phyloP scores from a whole-genome alignment of 805 yeast species.

The Starmerella vaccinii region DNA sequence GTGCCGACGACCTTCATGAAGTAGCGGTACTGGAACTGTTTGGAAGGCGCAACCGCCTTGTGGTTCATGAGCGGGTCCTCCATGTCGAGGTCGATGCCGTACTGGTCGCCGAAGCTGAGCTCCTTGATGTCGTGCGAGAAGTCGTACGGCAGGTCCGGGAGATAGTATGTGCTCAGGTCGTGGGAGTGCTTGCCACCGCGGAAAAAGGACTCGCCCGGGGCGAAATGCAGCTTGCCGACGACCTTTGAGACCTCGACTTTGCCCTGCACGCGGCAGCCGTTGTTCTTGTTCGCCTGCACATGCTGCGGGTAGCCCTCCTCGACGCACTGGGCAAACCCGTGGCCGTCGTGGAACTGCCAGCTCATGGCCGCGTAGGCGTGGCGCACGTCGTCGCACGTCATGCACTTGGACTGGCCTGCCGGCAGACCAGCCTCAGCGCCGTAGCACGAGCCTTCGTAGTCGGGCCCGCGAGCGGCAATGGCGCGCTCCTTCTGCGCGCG shows the following conservation, averaged over 20 bases:
- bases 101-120: constrained; percentile 67
- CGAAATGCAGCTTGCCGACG: constrained; percentile 86
- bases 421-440: constrained; percentile 40
- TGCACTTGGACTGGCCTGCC: constrained; percentile 43
- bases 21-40: constrained; percentile 60
- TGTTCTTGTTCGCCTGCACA: constrained; percentile 49
- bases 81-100: constrained; percentile 36
- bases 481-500: constrained; percentile 28
- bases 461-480: constrained; percentile 25
- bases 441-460: constrained; percentile 82
- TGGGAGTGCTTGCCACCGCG: constrained; percentile 55
- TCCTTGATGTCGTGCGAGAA: constrained; percentile 73
- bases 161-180: constrained; percentile 64
- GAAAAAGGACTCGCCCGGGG: constrained; percentile 77
- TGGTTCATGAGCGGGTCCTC: constrained; percentile 22
- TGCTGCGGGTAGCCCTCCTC: constrained; percentile 69
- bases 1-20: constrained; percentile 86
- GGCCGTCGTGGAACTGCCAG: constrained; percentile 90
- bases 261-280: constrained; percentile 86
- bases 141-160: constrained; percentile 48
- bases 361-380: constrained; percentile 63
- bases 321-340: constrained; percentile 81
- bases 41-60: constrained; percentile 36
- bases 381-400: constrained; percentile 71
- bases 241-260: constrained; percentile 70